phyloP scores from a whole-genome alignment of 305 asterid species.

The Solanum hybrid region DNA sequence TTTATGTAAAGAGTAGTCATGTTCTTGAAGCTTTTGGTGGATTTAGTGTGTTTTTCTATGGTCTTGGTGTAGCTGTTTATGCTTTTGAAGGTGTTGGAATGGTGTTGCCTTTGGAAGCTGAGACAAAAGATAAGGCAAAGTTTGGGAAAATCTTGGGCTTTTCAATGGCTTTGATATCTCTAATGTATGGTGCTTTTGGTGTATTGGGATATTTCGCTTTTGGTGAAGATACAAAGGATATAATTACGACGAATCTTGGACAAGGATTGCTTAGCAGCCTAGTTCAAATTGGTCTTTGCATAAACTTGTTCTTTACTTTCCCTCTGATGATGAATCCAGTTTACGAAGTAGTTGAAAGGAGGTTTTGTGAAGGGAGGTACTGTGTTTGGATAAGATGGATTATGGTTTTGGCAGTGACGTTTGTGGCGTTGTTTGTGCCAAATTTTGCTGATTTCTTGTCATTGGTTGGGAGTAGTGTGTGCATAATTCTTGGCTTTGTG shows the following conservation, averaged over 20 bases:
- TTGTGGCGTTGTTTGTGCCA: conserved; percentile 29
- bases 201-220: conserved; percentile 29
- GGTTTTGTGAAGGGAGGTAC: conserved; percentile 29
- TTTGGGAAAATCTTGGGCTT: conserved; percentile 27
- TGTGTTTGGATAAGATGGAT: conserved; percentile 29
- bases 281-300: conserved; percentile 24
- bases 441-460: conserved; percentile 39
- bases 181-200: conserved; percentile 29
- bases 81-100: conserved; percentile 39
- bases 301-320: conserved; percentile 25
- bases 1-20: conserved; percentile 18
- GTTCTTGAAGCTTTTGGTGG: conserved; percentile 25
- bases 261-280: conserved; percentile 16
- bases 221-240: conserved; percentile 33
- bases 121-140: conserved; percentile 17
- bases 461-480: conserved; percentile 31
- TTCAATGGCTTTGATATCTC: conserved; percentile 27
- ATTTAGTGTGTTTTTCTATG: conserved; percentile 20
- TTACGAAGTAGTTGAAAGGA: conserved; percentile 29
- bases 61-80: conserved; percentile 35
- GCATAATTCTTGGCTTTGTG: conserved; percentile 29
- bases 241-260: conserved; percentile 28
- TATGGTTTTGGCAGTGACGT: conserved; percentile 22
- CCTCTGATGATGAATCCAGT: conserved; percentile 38
- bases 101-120: conserved; percentile 33